Percentiles rank a stretch among this genome's conserved stretches.
Evolutionary conservation across 768 basidiomycete species (phyloP).

Genomic region (Phanerochaete sordida): DNA sequence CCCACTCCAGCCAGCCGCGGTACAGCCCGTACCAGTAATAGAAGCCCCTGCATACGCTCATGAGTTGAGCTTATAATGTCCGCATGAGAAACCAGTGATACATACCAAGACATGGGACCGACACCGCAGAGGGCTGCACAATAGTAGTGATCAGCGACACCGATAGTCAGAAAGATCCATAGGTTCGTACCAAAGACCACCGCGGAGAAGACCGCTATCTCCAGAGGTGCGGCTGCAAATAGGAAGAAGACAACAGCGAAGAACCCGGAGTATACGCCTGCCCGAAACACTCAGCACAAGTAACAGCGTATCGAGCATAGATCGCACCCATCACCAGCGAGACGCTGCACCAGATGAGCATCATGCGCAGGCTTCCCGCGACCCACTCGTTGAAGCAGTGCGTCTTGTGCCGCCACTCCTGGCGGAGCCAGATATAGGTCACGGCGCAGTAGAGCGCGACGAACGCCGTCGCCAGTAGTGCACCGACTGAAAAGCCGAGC

Average conservation of each 20-base stretch:
- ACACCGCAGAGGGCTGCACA: neutral
- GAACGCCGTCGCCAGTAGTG: neutral
- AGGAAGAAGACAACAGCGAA: neutral
- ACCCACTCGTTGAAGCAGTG: conserved; percentile 1
- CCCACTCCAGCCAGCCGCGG: neutral
- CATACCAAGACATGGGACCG: neutral
- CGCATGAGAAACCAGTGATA: neutral
- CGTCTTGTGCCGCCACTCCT: neutral
- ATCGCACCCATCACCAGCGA: neutral
- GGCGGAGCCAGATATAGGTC: conserved; percentile 1
- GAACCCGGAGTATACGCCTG: too few species aligned
- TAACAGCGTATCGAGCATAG: too few species aligned
- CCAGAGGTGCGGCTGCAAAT: neutral
- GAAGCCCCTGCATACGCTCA: neutral
- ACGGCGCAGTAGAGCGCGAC: neutral
- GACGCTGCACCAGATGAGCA: neutral
- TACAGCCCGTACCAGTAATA: conserved; percentile 1
- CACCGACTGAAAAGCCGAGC: neutral
- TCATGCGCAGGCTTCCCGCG: neutral
- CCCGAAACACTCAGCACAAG: neutral
- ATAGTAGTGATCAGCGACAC: neutral
- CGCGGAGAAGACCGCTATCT: neutral
- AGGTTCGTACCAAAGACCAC: neutral
- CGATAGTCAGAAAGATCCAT: too few species aligned
- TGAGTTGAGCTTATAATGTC: neutral